Percentiles rank a stretch among this genome's conserved stretches.
Conservation (phyloP, 345 rosid genomes). For the Eutrema japonicum region DNA sequence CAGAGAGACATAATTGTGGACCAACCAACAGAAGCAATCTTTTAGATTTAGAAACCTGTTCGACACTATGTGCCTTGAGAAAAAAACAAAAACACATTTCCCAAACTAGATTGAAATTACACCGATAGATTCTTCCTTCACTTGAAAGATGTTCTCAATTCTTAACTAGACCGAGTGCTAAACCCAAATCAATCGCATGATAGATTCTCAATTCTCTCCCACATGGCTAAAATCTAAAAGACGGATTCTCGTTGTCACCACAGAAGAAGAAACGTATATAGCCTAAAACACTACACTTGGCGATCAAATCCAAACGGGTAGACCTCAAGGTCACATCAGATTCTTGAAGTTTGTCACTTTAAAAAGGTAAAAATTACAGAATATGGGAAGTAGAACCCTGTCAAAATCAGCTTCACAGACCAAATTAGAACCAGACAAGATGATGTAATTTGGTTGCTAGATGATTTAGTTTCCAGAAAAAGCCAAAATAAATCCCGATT, state of each 20-base stretch:
- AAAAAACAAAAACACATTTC: background rate
- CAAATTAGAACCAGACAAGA: background rate
- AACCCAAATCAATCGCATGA: background rate
- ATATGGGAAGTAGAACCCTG: background rate
- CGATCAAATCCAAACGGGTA: constrained; percentile 2
- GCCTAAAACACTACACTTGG: constrained; percentile 1
- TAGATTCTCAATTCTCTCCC: background rate
- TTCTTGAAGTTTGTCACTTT: background rate
- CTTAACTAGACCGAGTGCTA: background rate
- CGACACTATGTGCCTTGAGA: background rate
- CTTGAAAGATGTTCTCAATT: background rate
- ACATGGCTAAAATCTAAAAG: constrained; percentile 10
- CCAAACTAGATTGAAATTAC: background rate
- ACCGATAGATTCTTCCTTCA: background rate
- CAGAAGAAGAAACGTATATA: background rate
- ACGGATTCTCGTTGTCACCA: background rate
- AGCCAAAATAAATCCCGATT: background rate
- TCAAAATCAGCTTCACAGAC: background rate
- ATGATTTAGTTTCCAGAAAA: background rate
- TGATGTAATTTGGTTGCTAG: background rate
- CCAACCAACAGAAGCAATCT: background rate
- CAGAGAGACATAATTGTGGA: background rate
- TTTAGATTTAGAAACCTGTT: background rate
- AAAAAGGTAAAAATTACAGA: background rate
- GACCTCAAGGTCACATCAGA: background rate